Percentiles rank a stretch among this genome's conserved stretches.
Evolutionary conservation across 345 rosid species (phyloP).

Genomic region (Gossypium raimondii): DNA sequence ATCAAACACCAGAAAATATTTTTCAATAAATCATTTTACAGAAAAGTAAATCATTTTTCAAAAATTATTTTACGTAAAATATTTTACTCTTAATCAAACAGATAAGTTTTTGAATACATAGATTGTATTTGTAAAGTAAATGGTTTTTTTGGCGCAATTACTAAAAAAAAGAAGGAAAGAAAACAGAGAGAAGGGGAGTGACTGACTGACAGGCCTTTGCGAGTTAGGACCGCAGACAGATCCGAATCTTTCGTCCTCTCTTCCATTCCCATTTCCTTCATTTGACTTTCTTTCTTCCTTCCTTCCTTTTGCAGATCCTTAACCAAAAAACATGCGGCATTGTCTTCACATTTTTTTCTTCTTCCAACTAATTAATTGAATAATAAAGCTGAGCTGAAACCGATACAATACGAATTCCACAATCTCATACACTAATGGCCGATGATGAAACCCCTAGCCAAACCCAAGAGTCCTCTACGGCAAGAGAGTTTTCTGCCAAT

Average conservation of each 20-base stretch:
- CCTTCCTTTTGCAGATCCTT: neutral
- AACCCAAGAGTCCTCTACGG: slow-evolving; percentile 31
- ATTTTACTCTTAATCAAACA: too few relatives aligned
- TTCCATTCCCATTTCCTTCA: neutral
- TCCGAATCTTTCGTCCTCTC: neutral
- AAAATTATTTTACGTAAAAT: too few relatives aligned
- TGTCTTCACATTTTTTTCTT: neutral
- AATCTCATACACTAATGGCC: neutral
- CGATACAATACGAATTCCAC: neutral
- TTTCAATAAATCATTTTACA: too few relatives aligned
- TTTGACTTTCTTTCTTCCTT: slow-evolving; percentile 10
- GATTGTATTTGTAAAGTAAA: neutral
- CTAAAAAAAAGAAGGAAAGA: neutral
- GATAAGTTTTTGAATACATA: too few relatives aligned
- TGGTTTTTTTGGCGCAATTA: neutral
- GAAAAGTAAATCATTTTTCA: too few relatives aligned
- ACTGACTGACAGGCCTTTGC: neutral
- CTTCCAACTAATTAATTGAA: neutral
- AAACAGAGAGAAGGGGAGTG: neutral
- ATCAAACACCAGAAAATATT: too few relatives aligned
- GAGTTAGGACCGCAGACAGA: slow-evolving; percentile 11
- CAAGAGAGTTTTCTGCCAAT: slow-evolving; percentile 62
- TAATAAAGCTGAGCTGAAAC: neutral
- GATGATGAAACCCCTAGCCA: slow-evolving; percentile 19
- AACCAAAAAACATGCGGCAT: neutral